Evolutionary conservation across 495 filamentous ascomycete genomes (phyloP).

Genomic region (Talaromyces stipitatus): DNA sequence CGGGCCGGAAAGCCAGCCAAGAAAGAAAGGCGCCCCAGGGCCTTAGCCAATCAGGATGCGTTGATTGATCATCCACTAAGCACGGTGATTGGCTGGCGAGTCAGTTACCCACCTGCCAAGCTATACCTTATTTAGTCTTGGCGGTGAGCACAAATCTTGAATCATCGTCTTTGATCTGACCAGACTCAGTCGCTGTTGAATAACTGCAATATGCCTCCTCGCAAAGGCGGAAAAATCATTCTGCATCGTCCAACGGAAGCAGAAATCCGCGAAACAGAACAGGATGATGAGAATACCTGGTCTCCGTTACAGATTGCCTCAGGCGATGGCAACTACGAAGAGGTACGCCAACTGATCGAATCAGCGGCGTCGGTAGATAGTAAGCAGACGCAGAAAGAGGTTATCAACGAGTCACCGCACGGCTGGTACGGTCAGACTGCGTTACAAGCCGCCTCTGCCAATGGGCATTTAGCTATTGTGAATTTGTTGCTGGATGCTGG

Average conservation of each 20-base stretch:
- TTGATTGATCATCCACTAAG: not conserved
- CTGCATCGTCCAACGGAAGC: not conserved
- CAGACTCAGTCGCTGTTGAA: no score
- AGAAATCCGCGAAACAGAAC: not conserved
- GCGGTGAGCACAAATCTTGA: no score
- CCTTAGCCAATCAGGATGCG: not conserved
- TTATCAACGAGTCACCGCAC: slow-evolving; percentile 1
- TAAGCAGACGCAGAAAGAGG: not conserved
- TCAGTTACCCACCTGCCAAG: not conserved
- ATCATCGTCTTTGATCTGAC: no score
- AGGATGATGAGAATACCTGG: slow-evolving; percentile 6
- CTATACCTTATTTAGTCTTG: not conserved
- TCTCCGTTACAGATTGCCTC: slow-evolving; percentile 6
- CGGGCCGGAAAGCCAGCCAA: not conserved
- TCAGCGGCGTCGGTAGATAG: not conserved
- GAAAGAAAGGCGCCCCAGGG: not conserved
- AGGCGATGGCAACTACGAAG: slow-evolving; percentile 10
- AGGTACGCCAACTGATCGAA: slow-evolving; percentile 1
- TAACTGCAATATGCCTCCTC: slow-evolving; percentile 2
- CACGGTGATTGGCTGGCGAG: not conserved
- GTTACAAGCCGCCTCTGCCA: slow-evolving; percentile 33
- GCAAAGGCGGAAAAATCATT: slow-evolving; percentile 3
- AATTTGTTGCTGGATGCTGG: slow-evolving; percentile 6
- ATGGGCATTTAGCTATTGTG: slow-evolving; percentile 21
- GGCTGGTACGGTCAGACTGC: slow-evolving; percentile 10